phyloP scores from a whole-genome alignment of 257 asterid species.

The Plantago ovata region DNA sequence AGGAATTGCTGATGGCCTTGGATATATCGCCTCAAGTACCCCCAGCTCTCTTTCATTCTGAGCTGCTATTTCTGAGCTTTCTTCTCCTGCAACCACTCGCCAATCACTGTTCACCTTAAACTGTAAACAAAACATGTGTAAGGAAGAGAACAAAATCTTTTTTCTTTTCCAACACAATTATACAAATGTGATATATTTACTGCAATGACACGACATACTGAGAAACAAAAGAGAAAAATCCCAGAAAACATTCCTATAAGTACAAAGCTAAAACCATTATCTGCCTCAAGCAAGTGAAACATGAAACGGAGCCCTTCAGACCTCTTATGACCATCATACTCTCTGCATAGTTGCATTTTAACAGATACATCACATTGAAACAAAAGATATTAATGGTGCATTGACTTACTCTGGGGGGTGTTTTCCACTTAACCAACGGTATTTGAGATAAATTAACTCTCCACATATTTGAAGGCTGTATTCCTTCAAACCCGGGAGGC shows the following conservation, averaged over 20 bases:
- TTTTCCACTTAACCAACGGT: constrained; percentile 48
- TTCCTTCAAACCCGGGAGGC: constrained; percentile 63
- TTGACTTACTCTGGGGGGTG: constrained; percentile 45
- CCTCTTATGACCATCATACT: too few species aligned
- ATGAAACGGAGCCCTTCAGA: too few species aligned
- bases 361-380: neutral
- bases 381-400: constrained; percentile 1
- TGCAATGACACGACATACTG: too few species aligned
- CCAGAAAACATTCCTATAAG: too few species aligned
- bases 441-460: constrained; percentile 39
- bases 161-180: neutral
- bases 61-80: constrained; percentile 38
- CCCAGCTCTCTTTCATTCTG: constrained; percentile 47
- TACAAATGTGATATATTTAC: neutral
- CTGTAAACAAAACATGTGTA: constrained; percentile 28
- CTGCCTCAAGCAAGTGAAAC: too few species aligned
- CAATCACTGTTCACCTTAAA: constrained; percentile 33
- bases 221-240: too few species aligned
- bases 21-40: constrained; percentile 64
- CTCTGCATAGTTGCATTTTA: too few species aligned
- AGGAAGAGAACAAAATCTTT: neutral
- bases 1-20: constrained; percentile 65
- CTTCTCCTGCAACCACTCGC: constrained; percentile 59
- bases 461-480: constrained; percentile 32
- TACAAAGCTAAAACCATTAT: too few species aligned